Evolutionary conservation across 805 yeast genomes (phyloP).

Genomic region (Candida odintsovae): DNA sequence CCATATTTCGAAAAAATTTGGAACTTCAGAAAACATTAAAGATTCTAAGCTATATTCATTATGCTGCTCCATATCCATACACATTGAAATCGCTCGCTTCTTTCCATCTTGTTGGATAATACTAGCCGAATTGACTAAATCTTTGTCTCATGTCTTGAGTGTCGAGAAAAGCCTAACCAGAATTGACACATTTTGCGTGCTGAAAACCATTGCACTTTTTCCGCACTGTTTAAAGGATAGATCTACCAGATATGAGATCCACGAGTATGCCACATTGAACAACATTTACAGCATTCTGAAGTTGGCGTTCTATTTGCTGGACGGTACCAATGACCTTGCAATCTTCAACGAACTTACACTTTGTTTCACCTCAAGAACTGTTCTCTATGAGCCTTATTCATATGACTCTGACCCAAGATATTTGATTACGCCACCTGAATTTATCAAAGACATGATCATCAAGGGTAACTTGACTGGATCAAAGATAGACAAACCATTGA

Average conservation of each 20-base stretch:
- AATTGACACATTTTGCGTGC: slow-evolving; percentile 14
- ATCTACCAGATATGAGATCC: slow-evolving; percentile 10
- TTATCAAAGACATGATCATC: slow-evolving; percentile 10
- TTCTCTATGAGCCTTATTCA: slow-evolving; percentile 5
- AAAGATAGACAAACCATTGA: neutral
- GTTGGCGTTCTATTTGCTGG: slow-evolving; percentile 4
- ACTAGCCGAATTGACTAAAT: slow-evolving; percentile 9
- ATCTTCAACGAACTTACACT: slow-evolving; percentile 8
- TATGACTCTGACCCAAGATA: slow-evolving; percentile 6
- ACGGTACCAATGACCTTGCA: slow-evolving; percentile 16
- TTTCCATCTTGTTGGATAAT: slow-evolving; percentile 17
- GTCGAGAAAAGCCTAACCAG: slow-evolving; percentile 11
- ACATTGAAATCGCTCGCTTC: slow-evolving; percentile 8
- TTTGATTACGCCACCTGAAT: slow-evolving; percentile 14
- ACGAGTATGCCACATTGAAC: slow-evolving; percentile 11
- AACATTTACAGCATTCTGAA: slow-evolving; percentile 11
- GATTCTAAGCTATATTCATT: slow-evolving; percentile 17
- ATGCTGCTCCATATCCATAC: slow-evolving; percentile 16
- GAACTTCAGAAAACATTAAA: slow-evolving; percentile 2
- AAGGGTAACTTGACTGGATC: slow-evolving; percentile 13
- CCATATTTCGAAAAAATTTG: slow-evolving; percentile 4
- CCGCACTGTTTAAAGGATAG: slow-evolving; percentile 12
- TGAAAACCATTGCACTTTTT: slow-evolving; percentile 12
- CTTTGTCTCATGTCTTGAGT: slow-evolving; percentile 5
- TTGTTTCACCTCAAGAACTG: slow-evolving; percentile 9